Evolutionary conservation across 352 stramenopile genomes (phyloP).

Genomic region (Phytophthora multivora): DNA sequence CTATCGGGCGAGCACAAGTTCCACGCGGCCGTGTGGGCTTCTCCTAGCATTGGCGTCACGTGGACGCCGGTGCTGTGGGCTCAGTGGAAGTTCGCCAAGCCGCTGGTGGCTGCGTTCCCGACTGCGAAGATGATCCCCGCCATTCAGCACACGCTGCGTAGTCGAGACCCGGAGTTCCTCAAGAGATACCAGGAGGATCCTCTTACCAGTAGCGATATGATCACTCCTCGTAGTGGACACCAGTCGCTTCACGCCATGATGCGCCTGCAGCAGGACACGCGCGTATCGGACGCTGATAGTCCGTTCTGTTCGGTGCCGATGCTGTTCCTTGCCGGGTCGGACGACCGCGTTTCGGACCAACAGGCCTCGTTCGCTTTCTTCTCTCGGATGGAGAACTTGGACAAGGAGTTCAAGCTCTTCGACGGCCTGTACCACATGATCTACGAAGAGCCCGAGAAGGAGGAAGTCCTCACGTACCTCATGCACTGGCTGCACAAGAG

Average conservation of each 20-base stretch:
- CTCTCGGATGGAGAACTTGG: slow-evolving; percentile 39
- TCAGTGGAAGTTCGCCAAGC: slow-evolving; percentile 37
- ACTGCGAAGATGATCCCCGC: slow-evolving; percentile 45
- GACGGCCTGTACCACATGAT: slow-evolving; percentile 67
- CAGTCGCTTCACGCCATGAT: slow-evolving; percentile 50
- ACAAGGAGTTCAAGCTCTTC: slow-evolving; percentile 74
- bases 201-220: slow-evolving; percentile 39
- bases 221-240: slow-evolving; percentile 45
- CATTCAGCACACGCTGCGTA: slow-evolving; percentile 36
- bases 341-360: slow-evolving; percentile 54
- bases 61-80: slow-evolving; percentile 45
- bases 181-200: slow-evolving; percentile 43
- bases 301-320: slow-evolving; percentile 31
- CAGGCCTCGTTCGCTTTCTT: slow-evolving; percentile 45
- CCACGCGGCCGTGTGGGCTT: slow-evolving; percentile 39
- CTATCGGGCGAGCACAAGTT: slow-evolving; percentile 48
- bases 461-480: slow-evolving; percentile 55
- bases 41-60: slow-evolving; percentile 40
- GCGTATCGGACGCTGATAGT: slow-evolving; percentile 16
- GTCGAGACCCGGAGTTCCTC: slow-evolving; percentile 42
- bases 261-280: slow-evolving; percentile 33
- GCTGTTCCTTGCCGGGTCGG: slow-evolving; percentile 52
- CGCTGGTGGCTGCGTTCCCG: slow-evolving; percentile 39
- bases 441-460: slow-evolving; percentile 63
- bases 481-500: slow-evolving; percentile 43